Conservation (phyloP, 768 basidiomycete species). For the Amanita polypyramis region DNA sequence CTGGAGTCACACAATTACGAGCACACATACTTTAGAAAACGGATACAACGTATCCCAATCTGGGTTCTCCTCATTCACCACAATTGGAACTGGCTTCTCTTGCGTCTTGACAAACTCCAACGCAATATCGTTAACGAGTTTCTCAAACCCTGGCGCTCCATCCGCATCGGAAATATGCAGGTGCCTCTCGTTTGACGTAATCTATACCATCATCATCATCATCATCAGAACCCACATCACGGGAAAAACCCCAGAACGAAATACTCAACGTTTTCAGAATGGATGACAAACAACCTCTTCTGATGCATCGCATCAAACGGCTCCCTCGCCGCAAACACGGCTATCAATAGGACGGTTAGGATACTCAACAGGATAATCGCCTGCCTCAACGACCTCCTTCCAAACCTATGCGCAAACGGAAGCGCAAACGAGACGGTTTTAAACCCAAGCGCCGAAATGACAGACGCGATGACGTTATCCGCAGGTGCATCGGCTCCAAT, state of each 20-base stretch:
- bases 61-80: conserved; percentile 66
- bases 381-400: conserved; percentile 22
- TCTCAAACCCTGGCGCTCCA: conserved; percentile 63
- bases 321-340: conserved; percentile 43
- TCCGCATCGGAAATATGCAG: conserved; percentile 80
- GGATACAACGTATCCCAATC: conserved; percentile 89
- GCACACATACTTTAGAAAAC: conserved; percentile 52
- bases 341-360: conserved; percentile 39
- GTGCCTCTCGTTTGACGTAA: conserved; percentile 60
- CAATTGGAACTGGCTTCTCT: conserved; percentile 30
- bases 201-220: conserved; percentile 26
- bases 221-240: neutral
- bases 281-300: conserved; percentile 74
- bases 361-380: conserved; percentile 37
- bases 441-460: conserved; percentile 49
- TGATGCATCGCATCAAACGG: conserved; percentile 85
- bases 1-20: neutral
- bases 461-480: conserved; percentile 80
- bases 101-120: conserved; percentile 42
- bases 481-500: conserved; percentile 75
- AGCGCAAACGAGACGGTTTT: conserved; percentile 48
- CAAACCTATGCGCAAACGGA: conserved; percentile 71
- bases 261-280: conserved; percentile 70
- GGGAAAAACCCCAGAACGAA: neutral
- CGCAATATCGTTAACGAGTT: conserved; percentile 53